Conservation (phyloP, 2,329 filamentous ascomycete species). For the Hypoxylon rubiginosum region DNA sequence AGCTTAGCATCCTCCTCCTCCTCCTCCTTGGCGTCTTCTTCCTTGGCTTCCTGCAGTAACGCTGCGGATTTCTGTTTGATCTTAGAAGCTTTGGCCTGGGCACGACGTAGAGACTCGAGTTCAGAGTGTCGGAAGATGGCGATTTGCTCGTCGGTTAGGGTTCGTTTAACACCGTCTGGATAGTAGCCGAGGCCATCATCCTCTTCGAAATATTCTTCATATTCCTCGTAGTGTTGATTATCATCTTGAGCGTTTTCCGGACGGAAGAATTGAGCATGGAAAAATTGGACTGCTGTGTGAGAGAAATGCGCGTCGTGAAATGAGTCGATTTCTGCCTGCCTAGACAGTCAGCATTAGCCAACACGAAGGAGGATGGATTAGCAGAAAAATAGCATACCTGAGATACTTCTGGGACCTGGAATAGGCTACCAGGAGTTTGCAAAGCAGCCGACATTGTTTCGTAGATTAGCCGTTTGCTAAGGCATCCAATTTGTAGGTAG, state of each 20-base stretch:
- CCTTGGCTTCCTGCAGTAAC: constrained; percentile 29
- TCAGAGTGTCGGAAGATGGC: constrained; percentile 92
- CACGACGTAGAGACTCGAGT: constrained; percentile 77
- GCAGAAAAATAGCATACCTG: constrained; percentile 48
- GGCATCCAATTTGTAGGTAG: not conserved
- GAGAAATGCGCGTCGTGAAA: constrained; percentile 75
- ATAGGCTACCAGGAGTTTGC: constrained; percentile 32
- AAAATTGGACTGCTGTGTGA: constrained; percentile 59
- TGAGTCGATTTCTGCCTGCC: constrained; percentile 69
- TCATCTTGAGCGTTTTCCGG: constrained; percentile 44
- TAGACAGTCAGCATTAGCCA: constrained; percentile 45
- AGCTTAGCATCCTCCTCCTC: not conserved
- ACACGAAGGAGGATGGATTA: constrained; percentile 28
- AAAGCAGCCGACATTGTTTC: constrained; percentile 44
- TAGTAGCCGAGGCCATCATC: constrained; percentile 83
- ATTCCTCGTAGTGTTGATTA: constrained; percentile 43
- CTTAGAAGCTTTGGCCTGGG: constrained; percentile 55
- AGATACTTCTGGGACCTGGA: constrained; percentile 55
- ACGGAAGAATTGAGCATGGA: constrained; percentile 61
- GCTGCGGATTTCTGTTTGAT: constrained; percentile 36
- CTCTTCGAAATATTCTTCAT: constrained; percentile 54
- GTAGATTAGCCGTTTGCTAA: constrained; percentile 5
- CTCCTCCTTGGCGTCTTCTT: constrained; percentile 9
- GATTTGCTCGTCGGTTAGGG: constrained; percentile 91
- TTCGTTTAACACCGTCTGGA: constrained; percentile 86